Conservation (phyloP, 2,329 filamentous ascomycete genomes). For the Tolypocladium capitatum region DNA sequence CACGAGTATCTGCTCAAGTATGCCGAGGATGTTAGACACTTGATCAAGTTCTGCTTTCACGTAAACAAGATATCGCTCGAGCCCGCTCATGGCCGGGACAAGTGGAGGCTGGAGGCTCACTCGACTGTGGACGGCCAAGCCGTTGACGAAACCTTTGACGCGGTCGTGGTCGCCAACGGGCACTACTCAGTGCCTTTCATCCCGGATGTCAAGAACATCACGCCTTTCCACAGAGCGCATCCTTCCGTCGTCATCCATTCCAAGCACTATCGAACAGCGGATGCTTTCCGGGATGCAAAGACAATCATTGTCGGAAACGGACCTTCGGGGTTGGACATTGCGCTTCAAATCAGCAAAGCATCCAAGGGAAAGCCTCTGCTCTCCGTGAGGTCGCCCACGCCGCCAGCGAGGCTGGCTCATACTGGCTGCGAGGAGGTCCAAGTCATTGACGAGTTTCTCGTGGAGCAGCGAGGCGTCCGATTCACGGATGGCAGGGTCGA, state of each 20-base stretch:
- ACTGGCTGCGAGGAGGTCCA: constrained; percentile 37
- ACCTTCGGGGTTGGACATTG: constrained; percentile 75
- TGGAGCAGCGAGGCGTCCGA: constrained; percentile 43
- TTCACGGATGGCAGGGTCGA: constrained; percentile 56
- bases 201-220: constrained; percentile 47
- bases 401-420: constrained; percentile 29
- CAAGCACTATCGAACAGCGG: constrained; percentile 62
- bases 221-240: constrained; percentile 43
- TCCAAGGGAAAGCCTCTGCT: constrained; percentile 50
- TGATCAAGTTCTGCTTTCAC: constrained; percentile 58
- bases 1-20: constrained; percentile 63
- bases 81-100: constrained; percentile 19
- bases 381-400: constrained; percentile 42
- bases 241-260: constrained; percentile 57
- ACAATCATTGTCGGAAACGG: constrained; percentile 76
- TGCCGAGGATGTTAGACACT: constrained; percentile 49
- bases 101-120: constrained; percentile 49
- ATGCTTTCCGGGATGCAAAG: constrained; percentile 52
- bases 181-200: constrained; percentile 61
- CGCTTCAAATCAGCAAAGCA: constrained; percentile 54
- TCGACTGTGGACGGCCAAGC: constrained; percentile 30
- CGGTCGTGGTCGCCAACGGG: constrained; percentile 61
- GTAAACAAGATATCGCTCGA: constrained; percentile 44
- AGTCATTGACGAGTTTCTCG: constrained; percentile 44
- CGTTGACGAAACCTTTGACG: constrained; percentile 48